A percentile compares a stretch with the other conserved stretches of the same genome.
Conservation (phyloP, 1,284 basidiomycete species). For the Polyporus tsugae region DNA sequence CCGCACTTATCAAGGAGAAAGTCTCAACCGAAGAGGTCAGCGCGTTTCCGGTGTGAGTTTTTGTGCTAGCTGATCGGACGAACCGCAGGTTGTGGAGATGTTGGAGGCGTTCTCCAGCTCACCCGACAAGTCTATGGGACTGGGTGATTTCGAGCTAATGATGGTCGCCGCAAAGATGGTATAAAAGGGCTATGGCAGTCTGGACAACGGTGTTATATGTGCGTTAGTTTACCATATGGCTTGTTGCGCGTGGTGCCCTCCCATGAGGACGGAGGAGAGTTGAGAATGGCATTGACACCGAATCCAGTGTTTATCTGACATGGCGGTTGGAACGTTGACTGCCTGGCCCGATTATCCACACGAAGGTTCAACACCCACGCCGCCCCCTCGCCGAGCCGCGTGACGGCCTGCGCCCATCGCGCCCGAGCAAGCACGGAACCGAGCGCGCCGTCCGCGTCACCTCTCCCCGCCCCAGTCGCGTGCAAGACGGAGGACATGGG, state of each 20-base stretch:
- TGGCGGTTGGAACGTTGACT: neutral
- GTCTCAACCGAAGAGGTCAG: slow-evolving; percentile 74
- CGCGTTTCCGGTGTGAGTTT: slow-evolving; percentile 13
- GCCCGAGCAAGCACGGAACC: neutral
- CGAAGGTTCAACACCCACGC: slow-evolving; percentile 1
- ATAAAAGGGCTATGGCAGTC: slow-evolving; percentile 22
- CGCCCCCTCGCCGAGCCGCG: neutral
- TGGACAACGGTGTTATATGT: neutral
- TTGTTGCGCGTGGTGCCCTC: neutral
- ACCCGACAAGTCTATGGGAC: slow-evolving; percentile 67
- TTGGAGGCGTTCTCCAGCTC: slow-evolving; percentile 73
- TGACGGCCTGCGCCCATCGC: neutral
- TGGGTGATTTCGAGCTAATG: slow-evolving; percentile 77
- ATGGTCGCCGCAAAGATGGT: slow-evolving; percentile 65
- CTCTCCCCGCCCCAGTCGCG: no score
- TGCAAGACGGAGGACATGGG: neutral
- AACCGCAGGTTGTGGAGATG: slow-evolving; percentile 74
- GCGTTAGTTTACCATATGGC: neutral
- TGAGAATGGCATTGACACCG: neutral
- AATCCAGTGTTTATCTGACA: neutral
- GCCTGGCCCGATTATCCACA: neutral
- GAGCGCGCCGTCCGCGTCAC: neutral
- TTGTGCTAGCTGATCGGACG: neutral
- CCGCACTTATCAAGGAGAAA: slow-evolving; percentile 69
- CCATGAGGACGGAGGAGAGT: neutral